Evolutionary conservation across 345 rosid genomes (phyloP).

Genomic region (Toxicodendron radicans): DNA sequence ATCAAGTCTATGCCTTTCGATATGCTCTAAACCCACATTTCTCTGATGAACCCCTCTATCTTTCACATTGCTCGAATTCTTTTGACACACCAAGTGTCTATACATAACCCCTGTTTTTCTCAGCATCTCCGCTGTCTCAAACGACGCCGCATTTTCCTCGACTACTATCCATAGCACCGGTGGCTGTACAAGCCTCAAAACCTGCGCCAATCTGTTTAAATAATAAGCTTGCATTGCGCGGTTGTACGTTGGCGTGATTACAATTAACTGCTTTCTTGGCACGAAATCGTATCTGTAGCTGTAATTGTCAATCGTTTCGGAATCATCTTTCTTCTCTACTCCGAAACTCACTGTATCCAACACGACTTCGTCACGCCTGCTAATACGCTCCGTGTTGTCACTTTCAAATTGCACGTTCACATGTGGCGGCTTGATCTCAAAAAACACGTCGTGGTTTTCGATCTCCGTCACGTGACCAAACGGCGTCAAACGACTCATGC

Average conservation of each 20-base stretch:
- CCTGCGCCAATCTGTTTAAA: constrained; percentile 74
- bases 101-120: constrained; percentile 87
- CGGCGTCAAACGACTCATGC: constrained; percentile 41
- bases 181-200: constrained; percentile 68
- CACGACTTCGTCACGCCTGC: constrained; percentile 27
- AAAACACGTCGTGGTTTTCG: constrained; percentile 45
- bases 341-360: constrained; percentile 39
- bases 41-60: constrained; percentile 79
- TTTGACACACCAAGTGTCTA: constrained; percentile 65
- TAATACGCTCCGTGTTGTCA: constrained; percentile 13
- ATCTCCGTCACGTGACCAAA: constrained; percentile 52
- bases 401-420: constrained; percentile 45
- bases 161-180: constrained; percentile 94
- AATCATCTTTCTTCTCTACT: constrained; percentile 12
- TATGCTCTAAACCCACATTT: constrained; percentile 76
- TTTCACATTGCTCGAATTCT: constrained; percentile 54
- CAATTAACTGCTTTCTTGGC: constrained; percentile 70
- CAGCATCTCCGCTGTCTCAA: constrained; percentile 79
- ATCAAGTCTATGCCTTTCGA: constrained; percentile 73
- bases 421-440: constrained; percentile 64
- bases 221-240: constrained; percentile 78
- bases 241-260: constrained; percentile 83
- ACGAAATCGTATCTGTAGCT: constrained; percentile 30
- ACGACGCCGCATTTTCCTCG: constrained; percentile 61
- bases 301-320: constrained; percentile 15